Percentiles rank a stretch among this genome's conserved stretches.
Conservation (phyloP, 2,329 filamentous ascomycete species). For the Colletotrichum caudatum region DNA sequence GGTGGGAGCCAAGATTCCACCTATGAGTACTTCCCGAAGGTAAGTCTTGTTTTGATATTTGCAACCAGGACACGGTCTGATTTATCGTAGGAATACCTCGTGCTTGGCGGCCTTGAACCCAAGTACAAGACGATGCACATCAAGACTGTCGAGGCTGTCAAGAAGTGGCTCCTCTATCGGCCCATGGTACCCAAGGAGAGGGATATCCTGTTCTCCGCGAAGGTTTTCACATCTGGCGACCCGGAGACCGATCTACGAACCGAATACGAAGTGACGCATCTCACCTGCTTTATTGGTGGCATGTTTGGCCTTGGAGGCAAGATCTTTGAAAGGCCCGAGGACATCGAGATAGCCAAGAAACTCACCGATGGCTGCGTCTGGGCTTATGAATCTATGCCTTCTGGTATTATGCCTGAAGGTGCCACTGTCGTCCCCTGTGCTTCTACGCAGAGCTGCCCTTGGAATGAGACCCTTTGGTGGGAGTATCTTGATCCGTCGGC, state of each 20-base stretch:
- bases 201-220: slow-evolving; percentile 81
- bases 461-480: slow-evolving; percentile 64
- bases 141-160: slow-evolving; percentile 73
- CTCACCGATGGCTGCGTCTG: slow-evolving; percentile 78
- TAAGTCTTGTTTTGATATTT: not conserved
- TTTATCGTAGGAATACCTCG: slow-evolving; percentile 70
- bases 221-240: slow-evolving; percentile 62
- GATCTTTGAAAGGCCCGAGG: slow-evolving; percentile 68
- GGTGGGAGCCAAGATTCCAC: slow-evolving; percentile 77
- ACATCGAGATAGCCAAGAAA: slow-evolving; percentile 72
- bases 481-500: slow-evolving; percentile 61
- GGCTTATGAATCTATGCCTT: slow-evolving; percentile 71
- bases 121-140: slow-evolving; percentile 82
- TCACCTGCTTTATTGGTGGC: slow-evolving; percentile 77
- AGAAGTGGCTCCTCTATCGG: slow-evolving; percentile 80
- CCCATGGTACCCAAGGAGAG: slow-evolving; percentile 77
- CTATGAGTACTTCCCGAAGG: slow-evolving; percentile 77
- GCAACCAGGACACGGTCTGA: slow-evolving; percentile 40
- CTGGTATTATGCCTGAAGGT: slow-evolving; percentile 75
- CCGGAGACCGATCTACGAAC: slow-evolving; percentile 55
- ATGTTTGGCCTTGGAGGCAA: slow-evolving; percentile 77
- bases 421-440: slow-evolving; percentile 63
- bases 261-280: slow-evolving; percentile 72
- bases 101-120: slow-evolving; percentile 78
- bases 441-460: slow-evolving; percentile 61